Conservation (phyloP, 768 basidiomycete species). For the Porphyrellus cyaneotinctus region DNA sequence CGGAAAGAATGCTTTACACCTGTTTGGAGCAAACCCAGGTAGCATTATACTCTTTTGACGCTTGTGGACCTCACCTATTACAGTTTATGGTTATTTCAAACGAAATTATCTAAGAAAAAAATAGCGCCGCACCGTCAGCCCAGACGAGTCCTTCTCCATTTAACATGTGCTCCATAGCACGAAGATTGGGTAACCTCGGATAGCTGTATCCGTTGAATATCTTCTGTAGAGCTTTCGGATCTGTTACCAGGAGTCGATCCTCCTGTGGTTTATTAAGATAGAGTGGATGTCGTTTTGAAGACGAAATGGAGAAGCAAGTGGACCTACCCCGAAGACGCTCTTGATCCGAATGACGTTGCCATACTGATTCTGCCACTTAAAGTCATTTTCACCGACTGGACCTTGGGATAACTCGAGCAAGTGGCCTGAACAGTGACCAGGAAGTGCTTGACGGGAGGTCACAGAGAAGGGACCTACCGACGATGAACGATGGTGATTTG, state of each 20-base stretch:
- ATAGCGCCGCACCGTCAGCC: conserved; percentile 38
- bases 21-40: conserved; percentile 50
- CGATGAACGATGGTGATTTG: conserved; percentile 11
- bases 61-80: conserved; percentile 39
- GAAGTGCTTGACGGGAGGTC: conserved; percentile 7
- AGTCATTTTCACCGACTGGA: conserved; percentile 27
- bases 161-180: conserved; percentile 4
- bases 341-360: conserved; percentile 23
- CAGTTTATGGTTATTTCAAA: not conserved
- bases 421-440: conserved; percentile 21
- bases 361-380: conserved; percentile 28
- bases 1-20: conserved; percentile 47
- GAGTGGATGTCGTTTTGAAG: no score
- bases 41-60: conserved; percentile 53
- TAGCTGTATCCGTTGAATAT: conserved; percentile 44
- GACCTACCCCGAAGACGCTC: conserved; percentile 22
- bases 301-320: not conserved
- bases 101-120: conserved; percentile 5
- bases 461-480: conserved; percentile 2
- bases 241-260: conserved; percentile 41
- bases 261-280: conserved; percentile 27
- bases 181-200: conserved; percentile 30
- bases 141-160: conserved; percentile 36
- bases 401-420: conserved; percentile 22
- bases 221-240: conserved; percentile 41